Evolutionary conservation across 345 rosid species (phyloP).

Genomic region (Diplotaxis tenuifolia): DNA sequence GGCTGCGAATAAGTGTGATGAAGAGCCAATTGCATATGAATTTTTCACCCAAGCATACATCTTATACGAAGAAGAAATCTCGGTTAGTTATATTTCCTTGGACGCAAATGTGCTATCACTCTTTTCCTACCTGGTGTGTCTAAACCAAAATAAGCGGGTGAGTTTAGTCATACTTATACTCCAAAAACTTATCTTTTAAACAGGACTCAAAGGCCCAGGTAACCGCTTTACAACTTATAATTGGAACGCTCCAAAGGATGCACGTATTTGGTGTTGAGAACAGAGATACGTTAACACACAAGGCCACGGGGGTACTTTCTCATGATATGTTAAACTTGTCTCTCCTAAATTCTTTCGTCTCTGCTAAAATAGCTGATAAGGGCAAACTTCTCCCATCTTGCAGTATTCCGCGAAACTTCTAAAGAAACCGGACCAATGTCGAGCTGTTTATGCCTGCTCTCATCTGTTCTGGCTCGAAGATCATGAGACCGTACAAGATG

Average conservation of each 20-base stretch:
- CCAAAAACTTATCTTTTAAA: slow-evolving; percentile 21
- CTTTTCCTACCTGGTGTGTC: neutral
- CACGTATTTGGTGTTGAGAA: slow-evolving; percentile 97
- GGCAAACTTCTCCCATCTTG: slow-evolving; percentile 21
- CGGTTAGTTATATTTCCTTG: slow-evolving; percentile 54
- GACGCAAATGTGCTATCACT: neutral
- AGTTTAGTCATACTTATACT: slow-evolving; percentile 15
- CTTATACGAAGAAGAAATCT: slow-evolving; percentile 93
- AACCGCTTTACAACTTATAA: slow-evolving; percentile 82
- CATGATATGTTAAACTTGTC: slow-evolving; percentile 9
- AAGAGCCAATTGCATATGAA: slow-evolving; percentile 96
- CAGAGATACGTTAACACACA: slow-evolving; percentile 35
- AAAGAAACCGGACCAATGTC: slow-evolving; percentile 98
- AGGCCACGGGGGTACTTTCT: slow-evolving; percentile 86
- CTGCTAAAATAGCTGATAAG: slow-evolving; percentile 26
- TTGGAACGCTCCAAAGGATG: slow-evolving; percentile 98
- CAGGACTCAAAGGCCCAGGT: slow-evolving; percentile 96
- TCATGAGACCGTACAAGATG: slow-evolving; percentile 84
- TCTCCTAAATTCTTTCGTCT: slow-evolving; percentile 8
- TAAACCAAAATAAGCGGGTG: neutral
- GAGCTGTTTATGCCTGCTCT: slow-evolving; percentile 94
- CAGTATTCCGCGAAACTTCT: slow-evolving; percentile 97
- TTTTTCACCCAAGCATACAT: slow-evolving; percentile 99
- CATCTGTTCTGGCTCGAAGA: slow-evolving; percentile 97
- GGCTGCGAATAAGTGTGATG: slow-evolving; percentile 96